phyloP scores from a whole-genome alignment of 257 asterid genomes.

The Solanum microdontum region DNA sequence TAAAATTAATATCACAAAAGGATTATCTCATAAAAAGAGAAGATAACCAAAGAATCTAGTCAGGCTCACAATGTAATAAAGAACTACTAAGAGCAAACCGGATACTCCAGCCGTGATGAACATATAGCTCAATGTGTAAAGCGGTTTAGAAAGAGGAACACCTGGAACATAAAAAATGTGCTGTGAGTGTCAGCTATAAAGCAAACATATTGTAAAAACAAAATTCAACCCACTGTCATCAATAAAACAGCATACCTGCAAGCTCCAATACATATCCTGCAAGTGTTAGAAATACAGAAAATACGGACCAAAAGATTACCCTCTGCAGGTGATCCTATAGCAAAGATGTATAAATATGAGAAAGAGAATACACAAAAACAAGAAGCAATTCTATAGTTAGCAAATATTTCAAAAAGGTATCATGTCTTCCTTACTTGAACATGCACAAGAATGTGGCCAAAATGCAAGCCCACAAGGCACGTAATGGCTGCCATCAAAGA shows the following conservation, averaged over 20 bases:
- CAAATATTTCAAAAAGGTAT: slow-evolving; percentile 7
- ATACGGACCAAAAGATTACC: slow-evolving; percentile 43
- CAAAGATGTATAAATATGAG: slow-evolving; percentile 1
- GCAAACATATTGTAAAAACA: neutral
- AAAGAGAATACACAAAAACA: neutral
- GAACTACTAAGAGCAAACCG: slow-evolving; percentile 40
- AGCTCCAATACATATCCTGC: slow-evolving; percentile 38
- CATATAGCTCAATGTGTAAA: slow-evolving; percentile 79
- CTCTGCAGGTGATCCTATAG: slow-evolving; percentile 54
- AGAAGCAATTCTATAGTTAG: slow-evolving; percentile 1
- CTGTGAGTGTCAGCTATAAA: neutral
- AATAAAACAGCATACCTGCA: slow-evolving; percentile 27
- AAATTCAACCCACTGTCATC: neutral
- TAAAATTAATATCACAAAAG: neutral
- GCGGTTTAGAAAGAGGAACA: slow-evolving; percentile 67
- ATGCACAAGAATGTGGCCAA: slow-evolving; percentile 77
- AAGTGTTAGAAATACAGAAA: slow-evolving; percentile 50
- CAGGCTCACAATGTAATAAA: slow-evolving; percentile 60
- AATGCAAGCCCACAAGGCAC: slow-evolving; percentile 72
- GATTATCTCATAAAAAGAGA: neutral
- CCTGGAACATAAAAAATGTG: slow-evolving; percentile 33
- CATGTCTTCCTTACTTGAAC: slow-evolving; percentile 33
- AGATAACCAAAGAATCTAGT: neutral
- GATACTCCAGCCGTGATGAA: slow-evolving; percentile 80
- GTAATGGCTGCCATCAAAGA: slow-evolving; percentile 88